phyloP scores from a whole-genome alignment of 2,329 filamentous ascomycete species.

The Botrytis medusae region DNA sequence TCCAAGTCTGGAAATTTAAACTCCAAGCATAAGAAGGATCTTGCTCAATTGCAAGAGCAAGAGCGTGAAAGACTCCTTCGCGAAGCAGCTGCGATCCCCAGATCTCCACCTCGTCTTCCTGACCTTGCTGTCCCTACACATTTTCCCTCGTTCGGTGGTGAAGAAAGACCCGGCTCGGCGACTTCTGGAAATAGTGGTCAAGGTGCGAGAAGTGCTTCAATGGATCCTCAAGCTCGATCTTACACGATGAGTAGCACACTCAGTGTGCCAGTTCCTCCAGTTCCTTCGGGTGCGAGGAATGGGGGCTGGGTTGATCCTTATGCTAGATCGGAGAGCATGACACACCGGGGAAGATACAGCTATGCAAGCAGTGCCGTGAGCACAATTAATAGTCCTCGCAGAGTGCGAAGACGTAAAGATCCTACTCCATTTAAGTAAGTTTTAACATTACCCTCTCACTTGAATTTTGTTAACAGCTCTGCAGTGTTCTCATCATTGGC shows the following conservation, averaged over 20 bases:
- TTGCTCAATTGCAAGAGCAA: conserved; percentile 47
- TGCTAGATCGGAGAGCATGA: conserved; percentile 88
- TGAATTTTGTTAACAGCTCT: conserved; percentile 26
- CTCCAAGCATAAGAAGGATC: conserved; percentile 60
- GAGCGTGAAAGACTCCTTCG: conserved; percentile 56
- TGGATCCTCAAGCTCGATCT: conserved; percentile 48
- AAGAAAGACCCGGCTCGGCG: conserved; percentile 62
- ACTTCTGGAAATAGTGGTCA: conserved; percentile 51
- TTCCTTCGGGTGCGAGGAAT: conserved; percentile 45
- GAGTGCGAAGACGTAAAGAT: conserved; percentile 91
- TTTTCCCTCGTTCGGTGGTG: conserved; percentile 52
- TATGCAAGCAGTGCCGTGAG: conserved; percentile 91
- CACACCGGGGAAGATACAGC: conserved; percentile 91
- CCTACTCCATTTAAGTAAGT: conserved; percentile 98
- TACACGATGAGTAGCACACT: conserved; percentile 28
- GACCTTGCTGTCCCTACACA: conserved; percentile 39
- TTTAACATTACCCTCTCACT: neutral
- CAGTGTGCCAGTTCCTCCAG: conserved; percentile 54
- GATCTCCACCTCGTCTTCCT: conserved; percentile 59
- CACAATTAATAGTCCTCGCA: conserved; percentile 87
- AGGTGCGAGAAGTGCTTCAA: conserved; percentile 46
- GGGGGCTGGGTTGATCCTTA: conserved; percentile 72
- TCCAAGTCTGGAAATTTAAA: conserved; percentile 66
- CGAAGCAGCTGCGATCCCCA: conserved; percentile 55
- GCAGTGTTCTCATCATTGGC: conserved; percentile 85